Percentiles rank a stretch among this genome's conserved stretches.
Conservation (phyloP, 345 rosid species). For the Murraya koenigii region DNA sequence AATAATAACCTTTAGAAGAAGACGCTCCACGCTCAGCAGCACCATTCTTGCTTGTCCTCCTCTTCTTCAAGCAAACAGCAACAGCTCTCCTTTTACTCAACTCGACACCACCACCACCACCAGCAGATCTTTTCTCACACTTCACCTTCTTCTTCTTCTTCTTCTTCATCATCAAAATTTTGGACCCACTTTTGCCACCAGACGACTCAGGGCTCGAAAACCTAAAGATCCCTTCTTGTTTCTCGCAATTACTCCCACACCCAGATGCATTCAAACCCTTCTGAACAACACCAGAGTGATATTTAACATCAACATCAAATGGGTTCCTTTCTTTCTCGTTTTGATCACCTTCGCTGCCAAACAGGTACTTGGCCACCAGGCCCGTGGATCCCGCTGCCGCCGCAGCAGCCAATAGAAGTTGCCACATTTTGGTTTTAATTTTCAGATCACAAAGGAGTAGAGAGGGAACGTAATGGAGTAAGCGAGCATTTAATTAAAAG, state of each 20-base stretch:
- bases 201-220: slow-evolving; percentile 69
- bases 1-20: slow-evolving; percentile 43
- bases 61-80: slow-evolving; percentile 54
- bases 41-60: slow-evolving; percentile 45
- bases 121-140: slow-evolving; percentile 30
- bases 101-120: slow-evolving; percentile 21
- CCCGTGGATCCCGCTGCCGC: slow-evolving; percentile 72
- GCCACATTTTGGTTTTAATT: slow-evolving; percentile 55
- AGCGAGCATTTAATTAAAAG: background rate
- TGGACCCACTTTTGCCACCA: slow-evolving; percentile 18
- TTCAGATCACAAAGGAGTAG: background rate
- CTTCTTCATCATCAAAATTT: slow-evolving; percentile 31
- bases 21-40: slow-evolving; percentile 38
- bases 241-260: slow-evolving; percentile 24
- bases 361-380: slow-evolving; percentile 55
- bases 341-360: slow-evolving; percentile 14
- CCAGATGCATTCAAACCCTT: slow-evolving; percentile 27
- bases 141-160: slow-evolving; percentile 19
- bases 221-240: slow-evolving; percentile 54
- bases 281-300: slow-evolving; percentile 11
- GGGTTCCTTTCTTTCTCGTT: slow-evolving; percentile 8
- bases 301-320: slow-evolving; percentile 9
- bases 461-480: slow-evolving; percentile 11
- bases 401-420: slow-evolving; percentile 64
- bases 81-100: slow-evolving; percentile 31